A percentile compares a stretch with the other conserved stretches of the same genome.
phyloP scores from a whole-genome alignment of 2,329 filamentous ascomycete species.

The Aurifilum marmelostoma region DNA sequence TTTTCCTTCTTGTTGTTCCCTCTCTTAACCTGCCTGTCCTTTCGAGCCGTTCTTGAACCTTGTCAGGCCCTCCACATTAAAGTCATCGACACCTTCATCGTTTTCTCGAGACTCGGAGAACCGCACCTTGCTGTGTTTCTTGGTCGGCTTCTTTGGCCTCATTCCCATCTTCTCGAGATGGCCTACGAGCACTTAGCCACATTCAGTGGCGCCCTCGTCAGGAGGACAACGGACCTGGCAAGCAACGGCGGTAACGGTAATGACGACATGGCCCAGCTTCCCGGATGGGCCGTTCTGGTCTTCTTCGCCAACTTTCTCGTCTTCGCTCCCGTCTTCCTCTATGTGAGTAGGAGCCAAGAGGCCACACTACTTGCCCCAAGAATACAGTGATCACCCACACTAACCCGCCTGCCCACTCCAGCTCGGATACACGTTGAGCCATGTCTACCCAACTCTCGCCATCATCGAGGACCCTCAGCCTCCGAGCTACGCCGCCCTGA shows the following conservation, averaged over 20 bases:
- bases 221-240: slow-evolving; percentile 20
- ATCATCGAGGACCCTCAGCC: slow-evolving; percentile 62
- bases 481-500: slow-evolving; percentile 57
- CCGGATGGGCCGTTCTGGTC: slow-evolving; percentile 46
- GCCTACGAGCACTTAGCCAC: slow-evolving; percentile 17
- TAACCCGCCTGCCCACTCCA: slow-evolving; percentile 34
- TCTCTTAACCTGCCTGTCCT: neutral
- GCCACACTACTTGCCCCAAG: neutral
- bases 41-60: neutral
- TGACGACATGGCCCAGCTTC: slow-evolving; percentile 36
- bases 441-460: slow-evolving; percentile 57
- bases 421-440: slow-evolving; percentile 54
- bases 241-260: neutral
- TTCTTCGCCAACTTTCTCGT: slow-evolving; percentile 46
- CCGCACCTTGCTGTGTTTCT: neutral
- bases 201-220: slow-evolving; percentile 23
- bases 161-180: neutral
- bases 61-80: neutral
- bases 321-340: slow-evolving; percentile 49
- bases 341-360: slow-evolving; percentile 41
- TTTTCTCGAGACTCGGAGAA: neutral
- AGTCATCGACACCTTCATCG: neutral
- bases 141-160: neutral
- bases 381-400: neutral
- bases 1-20: neutral